Evolutionary conservation across 805 yeast genomes (phyloP).

Genomic region (Blastobotrys mokoenaii): DNA sequence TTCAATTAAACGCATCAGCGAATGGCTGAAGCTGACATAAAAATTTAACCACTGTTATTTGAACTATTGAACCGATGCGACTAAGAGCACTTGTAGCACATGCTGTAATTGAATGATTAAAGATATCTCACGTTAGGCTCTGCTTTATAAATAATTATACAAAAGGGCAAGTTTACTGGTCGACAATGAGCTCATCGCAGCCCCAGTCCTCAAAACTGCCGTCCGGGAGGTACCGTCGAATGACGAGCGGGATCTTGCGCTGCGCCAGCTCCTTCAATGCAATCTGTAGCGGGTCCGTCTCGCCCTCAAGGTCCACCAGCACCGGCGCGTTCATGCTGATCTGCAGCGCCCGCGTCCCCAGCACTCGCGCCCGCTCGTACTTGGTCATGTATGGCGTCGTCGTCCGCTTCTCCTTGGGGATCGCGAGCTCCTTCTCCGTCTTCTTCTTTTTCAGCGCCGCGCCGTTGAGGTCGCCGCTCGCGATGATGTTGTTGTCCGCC

Average conservation of each 20-base stretch:
- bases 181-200: constrained; percentile 92
- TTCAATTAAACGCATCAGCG: too few relatives aligned
- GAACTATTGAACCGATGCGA: too few relatives aligned
- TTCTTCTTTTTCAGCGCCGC: constrained; percentile 38
- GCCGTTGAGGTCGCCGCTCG: constrained; percentile 38
- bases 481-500: constrained; percentile 58
- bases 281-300: constrained; percentile 95
- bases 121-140: too few relatives aligned
- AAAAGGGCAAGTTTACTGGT: constrained; percentile 35
- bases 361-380: constrained; percentile 93
- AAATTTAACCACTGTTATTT: too few relatives aligned
- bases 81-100: too few relatives aligned
- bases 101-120: too few relatives aligned
- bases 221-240: constrained; percentile 94
- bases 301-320: constrained; percentile 95
- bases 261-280: constrained; percentile 96
- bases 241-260: constrained; percentile 88
- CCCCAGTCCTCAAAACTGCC: constrained; percentile 99
- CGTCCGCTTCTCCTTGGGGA: constrained; percentile 78
- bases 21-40: too few relatives aligned
- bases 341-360: constrained; percentile 96
- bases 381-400: constrained; percentile 99
- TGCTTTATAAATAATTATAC: too few relatives aligned
- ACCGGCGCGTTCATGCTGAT: constrained; percentile 98
- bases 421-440: constrained; percentile 71